Conservation (phyloP, 2,329 filamentous ascomycete species). For the Cytospora piceae region DNA sequence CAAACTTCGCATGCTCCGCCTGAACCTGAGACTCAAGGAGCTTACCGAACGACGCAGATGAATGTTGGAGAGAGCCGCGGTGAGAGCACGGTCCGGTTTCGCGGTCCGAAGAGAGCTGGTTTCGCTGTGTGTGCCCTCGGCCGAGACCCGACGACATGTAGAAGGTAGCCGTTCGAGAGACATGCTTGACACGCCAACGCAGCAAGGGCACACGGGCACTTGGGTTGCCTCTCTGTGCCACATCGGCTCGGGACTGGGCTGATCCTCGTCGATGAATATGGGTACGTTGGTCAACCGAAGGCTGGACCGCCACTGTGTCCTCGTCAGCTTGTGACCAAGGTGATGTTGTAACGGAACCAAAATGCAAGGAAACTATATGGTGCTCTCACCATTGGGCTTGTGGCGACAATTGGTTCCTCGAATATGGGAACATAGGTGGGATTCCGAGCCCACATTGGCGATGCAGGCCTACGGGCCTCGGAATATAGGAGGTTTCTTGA, state of each 20-base stretch:
- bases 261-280: background rate
- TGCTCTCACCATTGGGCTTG: conserved; percentile 6
- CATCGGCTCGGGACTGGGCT: background rate
- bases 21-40: conserved; percentile 15
- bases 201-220: conserved; percentile 9
- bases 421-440: conserved; percentile 15
- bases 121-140: background rate
- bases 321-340: background rate
- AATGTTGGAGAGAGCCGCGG: background rate
- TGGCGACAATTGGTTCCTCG: conserved; percentile 8
- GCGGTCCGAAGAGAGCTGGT: background rate
- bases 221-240: conserved; percentile 8
- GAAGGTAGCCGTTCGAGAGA: conserved; percentile 7
- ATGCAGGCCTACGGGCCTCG: background rate
- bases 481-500: conserved; percentile 4
- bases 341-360: background rate
- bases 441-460: conserved; percentile 13
- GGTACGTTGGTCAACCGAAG: conserved; percentile 7
- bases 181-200: conserved; percentile 11
- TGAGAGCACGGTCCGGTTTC: background rate
- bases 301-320: conserved; percentile 19
- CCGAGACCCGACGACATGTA: background rate
- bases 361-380: background rate
- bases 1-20: conserved; percentile 15
- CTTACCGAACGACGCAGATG: conserved; percentile 6